Percentiles rank a stretch among this genome's conserved stretches.
phyloP scores from a whole-genome alignment of 2,329 filamentous ascomycete species.

The Sporothrix euskadiensis region DNA sequence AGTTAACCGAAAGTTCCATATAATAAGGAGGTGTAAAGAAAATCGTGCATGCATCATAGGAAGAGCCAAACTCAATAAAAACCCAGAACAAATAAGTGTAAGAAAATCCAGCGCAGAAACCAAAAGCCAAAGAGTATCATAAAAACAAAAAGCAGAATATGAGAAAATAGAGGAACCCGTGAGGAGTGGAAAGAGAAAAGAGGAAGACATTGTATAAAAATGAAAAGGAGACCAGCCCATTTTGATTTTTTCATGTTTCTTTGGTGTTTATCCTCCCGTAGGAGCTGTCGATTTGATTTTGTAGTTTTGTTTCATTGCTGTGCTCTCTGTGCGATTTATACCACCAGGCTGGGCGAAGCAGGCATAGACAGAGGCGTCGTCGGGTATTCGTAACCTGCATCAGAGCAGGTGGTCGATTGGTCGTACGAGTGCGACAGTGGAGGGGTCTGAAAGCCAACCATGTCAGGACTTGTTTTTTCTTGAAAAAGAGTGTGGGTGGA shows the following conservation, averaged over 20 bases:
- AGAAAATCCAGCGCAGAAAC: not conserved
- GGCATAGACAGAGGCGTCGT: constrained; percentile 74
- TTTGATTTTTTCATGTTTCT: constrained; percentile 1
- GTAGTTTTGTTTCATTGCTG: not conserved
- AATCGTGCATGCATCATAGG: constrained; percentile 11
- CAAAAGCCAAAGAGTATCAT: constrained; percentile 9
- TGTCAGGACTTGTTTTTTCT: constrained; percentile 41
- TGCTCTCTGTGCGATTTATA: constrained; percentile 23
- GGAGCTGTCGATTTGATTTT: not conserved
- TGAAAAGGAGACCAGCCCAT: constrained; percentile 24
- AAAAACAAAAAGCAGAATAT: not conserved
- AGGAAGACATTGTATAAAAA: not conserved
- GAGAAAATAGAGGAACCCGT: not conserved
- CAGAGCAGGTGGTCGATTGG: constrained; percentile 63
- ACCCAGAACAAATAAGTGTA: not conserved
- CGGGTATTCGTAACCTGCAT: constrained; percentile 62
- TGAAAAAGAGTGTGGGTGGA: not conserved
- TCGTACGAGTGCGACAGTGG: constrained; percentile 74
- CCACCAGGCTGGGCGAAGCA: constrained; percentile 60
- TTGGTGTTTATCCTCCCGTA: constrained; percentile 3
- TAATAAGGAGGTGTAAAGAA: not conserved
- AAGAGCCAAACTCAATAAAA: not conserved
- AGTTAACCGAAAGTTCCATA: not conserved
- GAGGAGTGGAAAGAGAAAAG: not conserved
- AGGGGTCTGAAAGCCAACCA: constrained; percentile 65